These are phyloP conservation scores for Lepraria neglecta DNA, from an alignment of 495 filamentous ascomycete genomes.

Conservation along the genomic window DNA sequence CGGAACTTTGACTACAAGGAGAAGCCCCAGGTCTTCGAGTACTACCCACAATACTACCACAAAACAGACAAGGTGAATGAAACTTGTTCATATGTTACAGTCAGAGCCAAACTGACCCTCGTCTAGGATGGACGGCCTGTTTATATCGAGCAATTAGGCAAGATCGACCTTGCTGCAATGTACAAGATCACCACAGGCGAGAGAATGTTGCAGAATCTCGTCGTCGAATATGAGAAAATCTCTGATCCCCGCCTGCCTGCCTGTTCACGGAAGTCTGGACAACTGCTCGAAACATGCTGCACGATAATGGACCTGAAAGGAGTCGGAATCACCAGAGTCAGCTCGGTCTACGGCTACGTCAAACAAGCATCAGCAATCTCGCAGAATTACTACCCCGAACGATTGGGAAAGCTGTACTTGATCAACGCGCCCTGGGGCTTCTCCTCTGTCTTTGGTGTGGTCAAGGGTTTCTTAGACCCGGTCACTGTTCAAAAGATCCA, in stretches of 20 bases:
- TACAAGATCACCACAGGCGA: constrained; percentile 88
- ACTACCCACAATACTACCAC: constrained; percentile 98
- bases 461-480: constrained; percentile 91
- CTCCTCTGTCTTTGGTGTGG: constrained; percentile 68
- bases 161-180: constrained; percentile 84
- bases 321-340: constrained; percentile 72
- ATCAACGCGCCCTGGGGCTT: constrained; percentile 98
- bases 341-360: constrained; percentile 70
- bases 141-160: constrained; percentile 94
- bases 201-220: constrained; percentile 92
- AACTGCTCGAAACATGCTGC: constrained; percentile 93
- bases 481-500: constrained; percentile 96
- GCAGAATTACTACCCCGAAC: constrained; percentile 97
- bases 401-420: constrained; percentile 79
- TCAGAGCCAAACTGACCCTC: background rate
- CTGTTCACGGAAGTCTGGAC: constrained; percentile 85
- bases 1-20: constrained; percentile 80
- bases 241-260: constrained; percentile 88
- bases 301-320: constrained; percentile 95
- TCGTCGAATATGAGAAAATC: constrained; percentile 93
- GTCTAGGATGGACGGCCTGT: constrained; percentile 86
- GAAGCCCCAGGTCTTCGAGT: constrained; percentile 80
- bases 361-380: constrained; percentile 61
- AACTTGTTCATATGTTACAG: background rate
- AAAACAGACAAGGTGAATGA: constrained; percentile 85